Evolutionary conservation across 108 stramenopile genomes (phyloP), one percentile per base, ranked within the genome.

Genomic region (Stephanodiscus triporus): DNA sequence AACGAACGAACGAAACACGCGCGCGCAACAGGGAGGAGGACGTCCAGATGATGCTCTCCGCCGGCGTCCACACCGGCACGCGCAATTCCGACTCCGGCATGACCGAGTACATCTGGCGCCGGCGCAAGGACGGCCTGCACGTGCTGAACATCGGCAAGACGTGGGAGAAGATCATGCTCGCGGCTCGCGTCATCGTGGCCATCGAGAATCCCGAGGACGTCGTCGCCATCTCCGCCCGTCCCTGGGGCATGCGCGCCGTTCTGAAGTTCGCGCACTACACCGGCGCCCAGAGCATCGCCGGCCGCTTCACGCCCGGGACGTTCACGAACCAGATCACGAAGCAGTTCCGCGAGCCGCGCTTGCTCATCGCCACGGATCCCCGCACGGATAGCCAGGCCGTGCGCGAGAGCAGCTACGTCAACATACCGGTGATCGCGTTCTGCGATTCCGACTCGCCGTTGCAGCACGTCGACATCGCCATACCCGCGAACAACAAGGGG

Each of bases 291-390:
- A 95, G 92, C 69, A 97, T 99, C 76, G 97, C 97, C 49, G 98
- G 98, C 68, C 95, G 99, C 48, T 99, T 98, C 96, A 99, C 99
- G 48, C 98, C 99, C 38, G 99, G 99, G 66, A 99, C 98, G 54
- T 99, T 99, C 78, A 99, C 99, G 36, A 99, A 99, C 86, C 99
- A 99, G 88, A 99, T 99, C 90, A 99, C 99, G 81, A 99, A 98
- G 93, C 97, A 99, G 76, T 99, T 98, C 96, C 85, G 89, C 51
- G 99, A 99, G 87, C 99, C 99, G 53, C 98, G 99, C 75, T 89
- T 99, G 42, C 85, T 99, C 71, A 87, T 99, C 80, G 92, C 99
- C 59, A 99, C 99, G 45, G 99, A 99, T 86, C 99, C 99, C 49
- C 89, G 98, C 65, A 96, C 97, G 9, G 99, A 99, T 86, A 84